These are phyloP conservation scores for Botrytis porri DNA, from an alignment of 2,329 filamentous ascomycete species.

Conservation along the genomic window DNA sequence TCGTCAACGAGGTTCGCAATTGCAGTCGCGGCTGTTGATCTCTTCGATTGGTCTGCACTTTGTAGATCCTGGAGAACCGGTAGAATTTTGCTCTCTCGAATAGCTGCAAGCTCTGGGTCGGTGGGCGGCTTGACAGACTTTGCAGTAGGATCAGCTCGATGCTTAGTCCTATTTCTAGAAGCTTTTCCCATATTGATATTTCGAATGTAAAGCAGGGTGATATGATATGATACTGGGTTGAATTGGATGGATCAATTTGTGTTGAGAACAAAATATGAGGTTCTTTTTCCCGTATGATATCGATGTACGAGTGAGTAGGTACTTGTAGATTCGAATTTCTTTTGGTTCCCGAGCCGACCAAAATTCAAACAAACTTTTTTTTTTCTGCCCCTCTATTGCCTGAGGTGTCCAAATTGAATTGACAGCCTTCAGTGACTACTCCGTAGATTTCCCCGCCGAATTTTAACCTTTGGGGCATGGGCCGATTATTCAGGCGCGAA, in stretches of 20 bases:
- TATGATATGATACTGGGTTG: not conserved
- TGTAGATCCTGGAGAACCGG: conserved; percentile 60
- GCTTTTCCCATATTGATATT: conserved; percentile 55
- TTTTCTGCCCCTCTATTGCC: conserved; percentile 12
- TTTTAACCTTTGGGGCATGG: not conserved
- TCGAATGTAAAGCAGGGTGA: not conserved
- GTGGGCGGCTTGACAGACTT: conserved; percentile 59
- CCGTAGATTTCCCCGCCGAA: not conserved
- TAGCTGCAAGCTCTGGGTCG: conserved; percentile 60
- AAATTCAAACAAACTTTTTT: conserved; percentile 9
- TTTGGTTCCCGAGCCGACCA: not conserved
- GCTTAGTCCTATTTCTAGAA: conserved; percentile 51
- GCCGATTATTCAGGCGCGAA: not conserved
- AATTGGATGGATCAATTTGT: not conserved
- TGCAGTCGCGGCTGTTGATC: conserved; percentile 56
- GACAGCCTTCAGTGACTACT: not conserved
- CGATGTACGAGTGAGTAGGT: not conserved
- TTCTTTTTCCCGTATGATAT: not conserved
- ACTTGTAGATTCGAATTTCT: not conserved
- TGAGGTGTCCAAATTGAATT: not conserved
- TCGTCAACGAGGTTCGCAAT: conserved; percentile 63
- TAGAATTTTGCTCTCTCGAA: conserved; percentile 61
- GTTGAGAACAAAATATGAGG: not conserved
- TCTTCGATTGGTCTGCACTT: conserved; percentile 56
- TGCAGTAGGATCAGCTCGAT: conserved; percentile 53